Conservation (phyloP, 352 stramenopile species). For the Pythium vanterpoolii region DNA sequence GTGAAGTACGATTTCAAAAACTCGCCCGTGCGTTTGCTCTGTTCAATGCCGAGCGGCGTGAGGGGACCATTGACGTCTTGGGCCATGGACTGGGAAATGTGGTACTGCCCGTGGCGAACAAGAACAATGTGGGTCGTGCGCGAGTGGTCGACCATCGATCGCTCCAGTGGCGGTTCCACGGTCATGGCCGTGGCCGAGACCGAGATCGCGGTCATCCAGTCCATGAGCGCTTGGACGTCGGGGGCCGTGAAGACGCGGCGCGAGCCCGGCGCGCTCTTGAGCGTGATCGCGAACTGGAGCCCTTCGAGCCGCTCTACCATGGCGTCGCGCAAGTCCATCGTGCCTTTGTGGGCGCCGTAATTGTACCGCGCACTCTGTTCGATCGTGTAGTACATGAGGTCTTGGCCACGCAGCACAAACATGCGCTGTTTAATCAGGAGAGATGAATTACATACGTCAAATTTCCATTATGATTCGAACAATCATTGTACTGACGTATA, state of each 20-base stretch:
- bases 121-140: slow-evolving; percentile 68
- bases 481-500: neutral
- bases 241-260: slow-evolving; percentile 41
- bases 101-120: slow-evolving; percentile 67
- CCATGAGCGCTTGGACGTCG: slow-evolving; percentile 56
- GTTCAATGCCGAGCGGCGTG: slow-evolving; percentile 48
- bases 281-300: slow-evolving; percentile 27
- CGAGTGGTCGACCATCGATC: slow-evolving; percentile 59
- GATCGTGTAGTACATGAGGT: slow-evolving; percentile 69
- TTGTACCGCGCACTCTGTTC: slow-evolving; percentile 40
- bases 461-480: neutral
- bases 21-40: slow-evolving; percentile 41
- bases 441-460: neutral
- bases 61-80: slow-evolving; percentile 53
- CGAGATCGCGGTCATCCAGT: slow-evolving; percentile 73
- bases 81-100: slow-evolving; percentile 39
- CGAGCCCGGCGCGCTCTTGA: slow-evolving; percentile 20
- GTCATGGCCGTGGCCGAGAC: slow-evolving; percentile 39
- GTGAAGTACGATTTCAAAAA: slow-evolving; percentile 52
- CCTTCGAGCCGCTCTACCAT: slow-evolving; percentile 52
- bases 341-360: slow-evolving; percentile 58
- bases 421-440: slow-evolving; percentile 62
- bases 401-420: slow-evolving; percentile 64
- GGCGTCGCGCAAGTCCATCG: slow-evolving; percentile 46
- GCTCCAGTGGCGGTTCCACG: slow-evolving; percentile 37